A percentile compares a stretch with the other conserved stretches of the same genome.
Evolutionary conservation across 2,329 filamentous ascomycete genomes (phyloP).

Genomic region (Fusarium palustre): DNA sequence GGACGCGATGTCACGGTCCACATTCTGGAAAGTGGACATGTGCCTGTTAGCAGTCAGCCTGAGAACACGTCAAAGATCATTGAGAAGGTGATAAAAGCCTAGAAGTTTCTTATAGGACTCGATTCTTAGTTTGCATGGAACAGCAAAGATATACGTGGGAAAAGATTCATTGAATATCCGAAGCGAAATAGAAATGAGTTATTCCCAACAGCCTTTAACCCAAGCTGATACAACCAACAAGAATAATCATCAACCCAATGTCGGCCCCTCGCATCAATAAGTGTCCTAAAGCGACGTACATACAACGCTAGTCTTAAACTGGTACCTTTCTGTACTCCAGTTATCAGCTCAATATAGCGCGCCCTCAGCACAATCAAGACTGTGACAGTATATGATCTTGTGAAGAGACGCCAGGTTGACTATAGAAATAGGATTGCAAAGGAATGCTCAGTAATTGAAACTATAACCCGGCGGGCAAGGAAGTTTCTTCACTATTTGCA

Average conservation of each 20-base stretch:
- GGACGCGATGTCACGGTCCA: constrained; percentile 6
- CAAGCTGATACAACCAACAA: not conserved
- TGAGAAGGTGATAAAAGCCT: constrained; percentile 10
- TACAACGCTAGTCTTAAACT: too few relatives aligned
- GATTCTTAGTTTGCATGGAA: rapidly evolving
- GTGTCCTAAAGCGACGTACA: too few relatives aligned
- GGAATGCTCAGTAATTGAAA: too few relatives aligned
- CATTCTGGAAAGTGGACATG: constrained; percentile 9
- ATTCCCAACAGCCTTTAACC: not conserved
- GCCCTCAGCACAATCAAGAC: too few relatives aligned
- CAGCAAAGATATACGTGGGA: not conserved
- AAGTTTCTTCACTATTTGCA: too few relatives aligned
- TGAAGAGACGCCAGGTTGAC: too few relatives aligned
- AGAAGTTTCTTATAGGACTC: rapidly evolving
- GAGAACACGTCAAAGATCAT: constrained; percentile 10
- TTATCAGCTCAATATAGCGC: too few relatives aligned
- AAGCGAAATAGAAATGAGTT: not conserved
- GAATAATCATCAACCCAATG: not conserved
- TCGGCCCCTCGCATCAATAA: not conserved
- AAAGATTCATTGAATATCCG: not conserved
- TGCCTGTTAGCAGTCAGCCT: constrained; percentile 8
- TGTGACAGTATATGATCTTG: too few relatives aligned
- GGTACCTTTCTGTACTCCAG: too few relatives aligned
- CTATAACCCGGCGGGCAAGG: too few relatives aligned
- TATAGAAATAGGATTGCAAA: too few relatives aligned